Evolutionary conservation across 2,329 filamentous ascomycete genomes (phyloP), one percentile per base, ranked within the genome.

Genomic region (Peltaster fructicola): DNA sequence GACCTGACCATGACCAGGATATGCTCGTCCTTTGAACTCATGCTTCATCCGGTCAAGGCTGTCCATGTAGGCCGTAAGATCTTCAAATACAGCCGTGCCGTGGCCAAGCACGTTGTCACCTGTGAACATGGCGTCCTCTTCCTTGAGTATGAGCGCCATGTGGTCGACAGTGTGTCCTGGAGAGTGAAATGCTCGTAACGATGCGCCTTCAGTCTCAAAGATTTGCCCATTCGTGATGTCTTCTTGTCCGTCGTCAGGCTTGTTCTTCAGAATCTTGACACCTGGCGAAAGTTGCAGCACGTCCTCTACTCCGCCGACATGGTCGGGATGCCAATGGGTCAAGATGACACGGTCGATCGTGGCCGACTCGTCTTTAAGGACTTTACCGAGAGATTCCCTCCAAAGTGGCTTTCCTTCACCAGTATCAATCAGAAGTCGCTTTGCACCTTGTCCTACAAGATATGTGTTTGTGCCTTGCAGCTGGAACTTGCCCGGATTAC

Each of bases 381-480:
- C 67, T 4, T 59, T 53, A 34, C 66, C 64, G 17, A 98, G 53
- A 0, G 67, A 63, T 0, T 61, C 50, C 20, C 69, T 61, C 85
- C 85, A 98, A 16, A 65, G 61, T 2, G 72, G 66, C 30, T 60
- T 66, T 22, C 85, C 88, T 50, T 92, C 75, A 23, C 78, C 88
- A 0, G 84, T 92, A 53, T 98, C 88, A 43, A 98, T 70, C 12
- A 98, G 65, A 30, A 95, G 62, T 7, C 88, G 72, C 5, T 56
- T 53, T 5, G 57, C 48, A 3, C 84, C 85, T 5, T 65, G 72
- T 30, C 88, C 88, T 30, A 98, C 45, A 10, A 98, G 65, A 50
- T 98, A 98, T 16, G 88, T 98, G 51, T 98, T 98, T 38, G 88
- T 93, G 61, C 67, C 68, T 62, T 73, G 68, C n/a, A 73, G 47